Percentiles rank a stretch among this genome's conserved stretches.
Evolutionary conservation across 2,329 filamentous ascomycete genomes (phyloP).

Genomic region (Penicillium sp.): DNA sequence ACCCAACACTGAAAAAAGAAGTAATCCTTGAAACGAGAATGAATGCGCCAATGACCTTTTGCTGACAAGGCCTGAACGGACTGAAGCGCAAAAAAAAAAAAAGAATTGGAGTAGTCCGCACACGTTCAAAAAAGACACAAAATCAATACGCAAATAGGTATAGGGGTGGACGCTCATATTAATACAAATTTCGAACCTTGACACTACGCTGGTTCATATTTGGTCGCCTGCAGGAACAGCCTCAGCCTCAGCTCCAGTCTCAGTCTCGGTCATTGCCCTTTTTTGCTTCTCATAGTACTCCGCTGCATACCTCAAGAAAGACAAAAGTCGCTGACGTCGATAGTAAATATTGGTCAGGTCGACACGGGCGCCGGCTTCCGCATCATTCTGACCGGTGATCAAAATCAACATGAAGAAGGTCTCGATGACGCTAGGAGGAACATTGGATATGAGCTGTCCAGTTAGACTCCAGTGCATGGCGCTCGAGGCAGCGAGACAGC

Average conservation of each 20-base stretch:
- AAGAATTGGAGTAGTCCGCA: no score
- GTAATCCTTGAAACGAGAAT: no score
- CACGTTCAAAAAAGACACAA: no score
- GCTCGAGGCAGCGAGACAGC: constrained; percentile 24
- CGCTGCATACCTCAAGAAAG: constrained; percentile 5
- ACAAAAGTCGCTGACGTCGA: constrained; percentile 12
- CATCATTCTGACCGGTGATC: constrained; percentile 29
- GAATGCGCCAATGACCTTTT: no score
- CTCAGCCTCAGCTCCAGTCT: background rate
- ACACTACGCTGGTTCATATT: no score
- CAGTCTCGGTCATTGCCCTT: background rate
- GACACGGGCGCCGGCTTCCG: constrained; percentile 17
- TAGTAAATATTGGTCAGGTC: constrained; percentile 21
- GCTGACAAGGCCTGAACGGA: no score
- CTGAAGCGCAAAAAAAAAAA: no score
- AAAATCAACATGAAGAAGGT: constrained; percentile 32
- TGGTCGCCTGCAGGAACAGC: no score
- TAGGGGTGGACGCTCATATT: no score
- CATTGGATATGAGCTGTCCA: constrained; percentile 32
- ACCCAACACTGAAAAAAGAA: no score
- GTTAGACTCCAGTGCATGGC: constrained; percentile 29
- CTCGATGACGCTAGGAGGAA: constrained; percentile 34
- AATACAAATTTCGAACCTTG: no score
- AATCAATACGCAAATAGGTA: no score
- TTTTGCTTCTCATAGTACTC: background rate